Conservation (phyloP, 345 rosid genomes). For the Ailanthus altissimus region DNA sequence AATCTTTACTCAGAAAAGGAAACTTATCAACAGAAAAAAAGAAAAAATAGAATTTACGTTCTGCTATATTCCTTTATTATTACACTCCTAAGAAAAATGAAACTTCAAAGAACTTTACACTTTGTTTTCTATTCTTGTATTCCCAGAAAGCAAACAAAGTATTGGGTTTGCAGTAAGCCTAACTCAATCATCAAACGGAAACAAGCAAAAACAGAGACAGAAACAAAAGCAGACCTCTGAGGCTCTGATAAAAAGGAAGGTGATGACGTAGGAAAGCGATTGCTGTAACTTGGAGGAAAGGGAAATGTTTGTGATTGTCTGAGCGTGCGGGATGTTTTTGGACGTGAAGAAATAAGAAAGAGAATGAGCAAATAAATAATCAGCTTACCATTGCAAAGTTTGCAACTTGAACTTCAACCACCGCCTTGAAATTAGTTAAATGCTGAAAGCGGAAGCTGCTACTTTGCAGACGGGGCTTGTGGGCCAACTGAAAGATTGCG, state of each 20-base stretch:
- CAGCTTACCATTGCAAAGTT: not conserved
- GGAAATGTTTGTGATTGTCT: not conserved
- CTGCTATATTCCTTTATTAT: not conserved
- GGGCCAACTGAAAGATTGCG: not conserved
- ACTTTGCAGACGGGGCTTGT: not conserved
- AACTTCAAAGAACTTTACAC: not conserved
- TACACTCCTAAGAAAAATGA: not conserved
- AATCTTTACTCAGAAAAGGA: not conserved
- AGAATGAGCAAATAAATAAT: constrained; percentile 13
- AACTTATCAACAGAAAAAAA: not conserved
- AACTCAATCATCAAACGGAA: not conserved
- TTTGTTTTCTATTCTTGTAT: not conserved
- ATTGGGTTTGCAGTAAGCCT: not conserved
- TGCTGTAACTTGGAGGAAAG: constrained; percentile 29
- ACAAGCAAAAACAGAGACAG: not conserved
- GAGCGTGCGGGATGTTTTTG: not conserved
- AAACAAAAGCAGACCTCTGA: constrained; percentile 3
- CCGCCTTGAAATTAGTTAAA: constrained; percentile 13
- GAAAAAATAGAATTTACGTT: not conserved
- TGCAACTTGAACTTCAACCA: not conserved
- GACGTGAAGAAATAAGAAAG: not conserved
- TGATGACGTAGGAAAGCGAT: constrained; percentile 27
- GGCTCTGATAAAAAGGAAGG: not conserved
- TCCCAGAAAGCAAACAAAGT: not conserved
- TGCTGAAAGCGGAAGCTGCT: not conserved